Conservation (phyloP, 108 stramenopile species). For the Seminavis robusta region DNA sequence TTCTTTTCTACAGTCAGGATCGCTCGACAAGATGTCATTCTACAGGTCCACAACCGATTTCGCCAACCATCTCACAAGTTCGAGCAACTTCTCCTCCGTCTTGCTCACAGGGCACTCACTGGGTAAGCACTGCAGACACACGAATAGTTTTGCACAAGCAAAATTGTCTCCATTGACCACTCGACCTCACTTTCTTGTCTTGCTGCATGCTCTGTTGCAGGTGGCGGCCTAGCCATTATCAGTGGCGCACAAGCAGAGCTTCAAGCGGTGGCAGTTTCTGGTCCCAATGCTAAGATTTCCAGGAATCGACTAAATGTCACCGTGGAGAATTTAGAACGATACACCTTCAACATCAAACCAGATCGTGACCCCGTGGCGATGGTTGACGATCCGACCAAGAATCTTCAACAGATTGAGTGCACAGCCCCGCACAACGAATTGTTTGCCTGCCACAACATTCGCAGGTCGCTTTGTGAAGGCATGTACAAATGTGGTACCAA, state of each 20-base stretch:
- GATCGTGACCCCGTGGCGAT: conserved; percentile 66
- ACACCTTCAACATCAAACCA: conserved; percentile 82
- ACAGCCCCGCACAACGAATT: conserved; percentile 35
- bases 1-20: background rate
- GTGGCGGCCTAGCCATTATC: conserved; percentile 81
- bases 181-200: no score
- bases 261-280: conserved; percentile 66
- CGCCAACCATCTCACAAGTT: conserved; percentile 11
- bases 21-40: conserved; percentile 40
- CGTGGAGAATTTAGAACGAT: conserved; percentile 42
- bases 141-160: no score
- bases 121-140: no score
- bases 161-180: no score
- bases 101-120: conserved; percentile 29
- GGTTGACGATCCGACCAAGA: conserved; percentile 54
- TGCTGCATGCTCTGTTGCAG: no score
- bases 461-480: conserved; percentile 62
- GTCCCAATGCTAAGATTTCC: conserved; percentile 62
- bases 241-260: conserved; percentile 70
- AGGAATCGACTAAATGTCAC: conserved; percentile 53
- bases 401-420: conserved; percentile 68
- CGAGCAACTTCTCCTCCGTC: background rate
- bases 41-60: conserved; percentile 40
- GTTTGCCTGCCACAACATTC: conserved; percentile 49
- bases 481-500: conserved; percentile 58